Base-by-base conservation (phyloP, 2,329 filamentous ascomycete genomes). In the Penicillium olsonii region DNA sequence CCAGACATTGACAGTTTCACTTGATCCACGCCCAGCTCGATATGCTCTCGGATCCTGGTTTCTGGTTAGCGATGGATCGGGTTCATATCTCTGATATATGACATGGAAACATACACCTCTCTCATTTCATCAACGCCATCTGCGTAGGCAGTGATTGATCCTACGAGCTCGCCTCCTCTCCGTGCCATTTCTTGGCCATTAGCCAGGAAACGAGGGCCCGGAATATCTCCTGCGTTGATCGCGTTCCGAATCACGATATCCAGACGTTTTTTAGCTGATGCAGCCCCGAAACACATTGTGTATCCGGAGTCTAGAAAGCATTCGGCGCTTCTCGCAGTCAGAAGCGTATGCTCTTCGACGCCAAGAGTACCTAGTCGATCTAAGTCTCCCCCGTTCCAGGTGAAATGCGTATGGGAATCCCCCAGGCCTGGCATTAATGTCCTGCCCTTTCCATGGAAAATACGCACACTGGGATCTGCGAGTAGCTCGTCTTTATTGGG, bases 341-440 rank as follows among this genome's bases (percentile, higher is more conserved):
- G 53, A 0, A 79, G 61, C 0, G 73, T 73, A 53, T 80, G 77
- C 46, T 80, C 76, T 56, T 80, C 77, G 0, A 78, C 63, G 0
- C 65, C 68, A 2, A 80, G 54, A 1, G 70, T 68, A 1, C 73
- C 75, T 2, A 80, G 59, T 1, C 62, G 57, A 17, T 67, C 68
- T 0, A 79, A 65, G 43, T 75, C 71, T 5, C 71, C 68, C 5
- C 68, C 68, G 47, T 79, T 78, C 77, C 76, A 80, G 3, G 71
- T 74, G 6, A 79, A 68, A 53, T 79, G 76, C 0, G 75, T 74
- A 57, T 80, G 77, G 0, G 75, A 72, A 51, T 80, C 77, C 1
- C 75, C 74, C 0, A 79, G 63, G 0, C 77, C 77, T n/a, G 70
- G 71, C 72, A 79, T 79, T 20, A 80, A 55, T 1, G 77, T 79